Percentiles rank a stretch among this genome's conserved stretches.
These are phyloP conservation scores for Aureobasidium subglaciale DNA, from an alignment of 2,329 filamentous ascomycete species.

Conservation along the genomic window DNA sequence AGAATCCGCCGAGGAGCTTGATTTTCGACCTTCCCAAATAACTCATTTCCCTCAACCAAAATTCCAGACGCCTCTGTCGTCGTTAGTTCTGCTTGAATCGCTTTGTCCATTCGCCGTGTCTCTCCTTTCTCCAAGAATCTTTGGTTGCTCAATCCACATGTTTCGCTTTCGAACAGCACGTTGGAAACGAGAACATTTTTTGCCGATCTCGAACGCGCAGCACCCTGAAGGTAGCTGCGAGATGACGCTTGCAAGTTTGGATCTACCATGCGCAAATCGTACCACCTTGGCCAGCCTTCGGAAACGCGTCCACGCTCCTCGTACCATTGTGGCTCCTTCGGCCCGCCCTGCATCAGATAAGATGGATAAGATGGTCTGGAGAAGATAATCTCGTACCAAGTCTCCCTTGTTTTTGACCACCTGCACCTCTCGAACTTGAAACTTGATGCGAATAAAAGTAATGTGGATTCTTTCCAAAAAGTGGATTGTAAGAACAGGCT, in stretches of 20 bases:
- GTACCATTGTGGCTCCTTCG: constrained; percentile 9
- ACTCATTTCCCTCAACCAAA: constrained; percentile 14
- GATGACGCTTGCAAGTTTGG: background rate
- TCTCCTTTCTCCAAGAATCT: background rate
- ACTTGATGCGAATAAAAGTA: too few relatives aligned
- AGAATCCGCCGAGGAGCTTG: background rate
- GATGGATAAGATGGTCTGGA: constrained; percentile 5
- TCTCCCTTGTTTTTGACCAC: too few relatives aligned
- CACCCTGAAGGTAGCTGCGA: background rate
- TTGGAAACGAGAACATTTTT: background rate
- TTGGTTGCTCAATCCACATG: background rate
- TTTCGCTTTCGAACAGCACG: background rate
- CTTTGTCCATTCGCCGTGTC: constrained; percentile 1
- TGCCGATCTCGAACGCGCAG: background rate
- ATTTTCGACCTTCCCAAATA: background rate
- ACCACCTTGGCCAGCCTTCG: constrained; percentile 2
- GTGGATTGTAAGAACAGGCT: background rate
- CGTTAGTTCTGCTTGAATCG: background rate
- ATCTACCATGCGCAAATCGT: constrained; percentile 10
- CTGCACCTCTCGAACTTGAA: background rate
- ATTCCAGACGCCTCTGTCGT: constrained; percentile 7
- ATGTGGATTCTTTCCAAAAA: background rate
- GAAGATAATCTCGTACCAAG: background rate
- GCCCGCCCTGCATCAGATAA: constrained; percentile 10
- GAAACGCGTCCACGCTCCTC: background rate